phyloP scores from a whole-genome alignment of 2,329 filamentous ascomycete genomes.

The Aureobasidium sp. region DNA sequence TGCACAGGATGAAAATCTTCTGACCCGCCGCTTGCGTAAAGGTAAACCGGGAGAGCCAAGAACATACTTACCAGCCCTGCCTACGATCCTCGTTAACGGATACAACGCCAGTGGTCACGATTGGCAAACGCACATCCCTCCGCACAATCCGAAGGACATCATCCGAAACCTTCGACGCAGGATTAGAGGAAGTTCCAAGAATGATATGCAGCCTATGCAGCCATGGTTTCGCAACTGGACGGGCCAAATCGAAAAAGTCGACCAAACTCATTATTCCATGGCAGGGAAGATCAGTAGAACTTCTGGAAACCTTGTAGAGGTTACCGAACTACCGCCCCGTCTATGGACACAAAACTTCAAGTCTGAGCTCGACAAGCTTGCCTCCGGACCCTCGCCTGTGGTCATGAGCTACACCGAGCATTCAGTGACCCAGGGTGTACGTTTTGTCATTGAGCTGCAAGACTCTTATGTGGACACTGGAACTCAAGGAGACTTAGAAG shows the following conservation, averaged over 20 bases:
- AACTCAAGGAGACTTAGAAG: not conserved
- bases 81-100: slow-evolving; percentile 89
- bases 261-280: slow-evolving; percentile 50
- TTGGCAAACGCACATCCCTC: slow-evolving; percentile 94
- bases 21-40: slow-evolving; percentile 79
- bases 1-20: slow-evolving; percentile 70
- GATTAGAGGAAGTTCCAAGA: slow-evolving; percentile 56
- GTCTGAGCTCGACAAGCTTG: slow-evolving; percentile 83
- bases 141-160: slow-evolving; percentile 87
- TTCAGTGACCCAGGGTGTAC: not conserved
- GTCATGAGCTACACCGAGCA: not conserved
- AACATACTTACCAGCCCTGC: slow-evolving; percentile 75
- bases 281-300: slow-evolving; percentile 51
- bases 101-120: slow-evolving; percentile 97
- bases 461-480: too few relatives aligned
- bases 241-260: slow-evolving; percentile 62
- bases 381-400: slow-evolving; percentile 41
- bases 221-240: slow-evolving; percentile 98
- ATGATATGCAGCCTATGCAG: slow-evolving; percentile 72
- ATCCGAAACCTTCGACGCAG: slow-evolving; percentile 79
- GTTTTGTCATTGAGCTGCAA: not conserved
- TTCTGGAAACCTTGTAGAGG: slow-evolving; percentile 71
- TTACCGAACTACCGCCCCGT: slow-evolving; percentile 87
- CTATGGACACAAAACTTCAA: slow-evolving; percentile 99
- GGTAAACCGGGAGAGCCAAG: slow-evolving; percentile 84